Evolutionary conservation across 345 rosid species (phyloP).

Genomic region (Noccaea bulbosa): DNA sequence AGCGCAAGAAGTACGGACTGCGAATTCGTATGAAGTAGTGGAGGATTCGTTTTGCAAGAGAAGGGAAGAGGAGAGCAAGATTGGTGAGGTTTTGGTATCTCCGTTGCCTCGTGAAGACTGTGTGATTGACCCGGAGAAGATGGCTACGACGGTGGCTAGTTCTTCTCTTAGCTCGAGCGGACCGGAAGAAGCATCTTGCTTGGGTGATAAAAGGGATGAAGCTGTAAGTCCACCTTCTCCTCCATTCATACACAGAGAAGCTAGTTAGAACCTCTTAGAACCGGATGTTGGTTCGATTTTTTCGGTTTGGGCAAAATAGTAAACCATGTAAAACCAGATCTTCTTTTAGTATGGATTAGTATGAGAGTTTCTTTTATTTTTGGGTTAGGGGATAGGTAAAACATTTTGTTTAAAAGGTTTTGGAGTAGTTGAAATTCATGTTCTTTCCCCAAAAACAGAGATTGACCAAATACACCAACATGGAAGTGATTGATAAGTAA

Average conservation of each 20-base stretch:
- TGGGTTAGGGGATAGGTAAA: too few species aligned
- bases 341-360: not conserved
- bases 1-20: conserved; percentile 91
- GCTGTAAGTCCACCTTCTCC: conserved; percentile 70
- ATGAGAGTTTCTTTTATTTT: too few species aligned
- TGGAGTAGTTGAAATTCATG: too few species aligned
- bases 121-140: conserved; percentile 30
- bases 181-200: conserved; percentile 40
- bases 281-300: not conserved
- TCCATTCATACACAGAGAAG: conserved; percentile 57
- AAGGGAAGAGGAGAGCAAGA: conserved; percentile 36
- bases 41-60: conserved; percentile 55
- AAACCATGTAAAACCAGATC: conserved; percentile 5
- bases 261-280: conserved; percentile 25
- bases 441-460: too few species aligned
- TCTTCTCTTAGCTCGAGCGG: conserved; percentile 47
- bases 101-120: conserved; percentile 55
- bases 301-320: not conserved
- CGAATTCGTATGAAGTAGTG: conserved; percentile 64
- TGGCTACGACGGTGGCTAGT: conserved; percentile 26
- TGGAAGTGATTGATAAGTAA: too few species aligned
- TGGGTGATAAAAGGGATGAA: conserved; percentile 50
- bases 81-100: conserved; percentile 40
- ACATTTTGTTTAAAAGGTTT: too few species aligned
- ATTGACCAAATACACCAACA: too few species aligned